These are phyloP conservation scores for Oryza glumipatula DNA, from an alignment of 176 grass and related monocot genomes.

Conservation along the genomic window DNA sequence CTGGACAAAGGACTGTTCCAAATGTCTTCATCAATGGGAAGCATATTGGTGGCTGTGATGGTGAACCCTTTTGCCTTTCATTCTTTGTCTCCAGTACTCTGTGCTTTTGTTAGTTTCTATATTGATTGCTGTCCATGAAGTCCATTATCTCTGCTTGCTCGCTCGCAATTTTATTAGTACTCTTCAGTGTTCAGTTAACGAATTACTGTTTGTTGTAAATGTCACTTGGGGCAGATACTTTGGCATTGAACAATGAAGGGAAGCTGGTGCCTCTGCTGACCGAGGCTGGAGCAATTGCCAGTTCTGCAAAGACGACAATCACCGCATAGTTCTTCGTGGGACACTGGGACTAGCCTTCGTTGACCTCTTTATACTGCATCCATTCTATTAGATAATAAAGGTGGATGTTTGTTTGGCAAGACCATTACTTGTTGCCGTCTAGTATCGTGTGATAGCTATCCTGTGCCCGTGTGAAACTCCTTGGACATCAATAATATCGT, in stretches of 20 bases:
- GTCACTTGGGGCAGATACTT: conserved; percentile 37
- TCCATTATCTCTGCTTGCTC: neutral
- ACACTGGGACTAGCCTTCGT: too few species aligned
- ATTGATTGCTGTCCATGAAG: neutral
- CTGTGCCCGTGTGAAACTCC: neutral
- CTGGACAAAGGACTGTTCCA: conserved; percentile 76
- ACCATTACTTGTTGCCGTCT: neutral
- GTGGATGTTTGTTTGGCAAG: neutral
- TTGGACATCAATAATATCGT: neutral
- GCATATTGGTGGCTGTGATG: conserved; percentile 75
- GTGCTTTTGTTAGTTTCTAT: neutral
- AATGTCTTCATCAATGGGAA: conserved; percentile 89
- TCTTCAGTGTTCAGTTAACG: conserved; percentile 28
- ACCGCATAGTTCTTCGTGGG: conserved; percentile 28
- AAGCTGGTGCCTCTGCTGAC: conserved; percentile 77
- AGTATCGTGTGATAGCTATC: neutral
- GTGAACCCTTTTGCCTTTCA: conserved; percentile 36
- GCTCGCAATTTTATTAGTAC: neutral
- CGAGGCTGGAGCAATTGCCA: conserved; percentile 64
- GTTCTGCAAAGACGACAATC: conserved; percentile 22
- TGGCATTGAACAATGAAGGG: conserved; percentile 53
- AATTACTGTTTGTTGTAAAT: conserved; percentile 15
- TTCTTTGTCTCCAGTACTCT: neutral
- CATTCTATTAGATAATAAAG: conserved; percentile 41
- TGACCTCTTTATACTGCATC: neutral